These are phyloP conservation scores for Neckera pumila DNA, from an alignment of 225 moss, liverwort and hornwort genomes.

Conservation along the genomic window DNA sequence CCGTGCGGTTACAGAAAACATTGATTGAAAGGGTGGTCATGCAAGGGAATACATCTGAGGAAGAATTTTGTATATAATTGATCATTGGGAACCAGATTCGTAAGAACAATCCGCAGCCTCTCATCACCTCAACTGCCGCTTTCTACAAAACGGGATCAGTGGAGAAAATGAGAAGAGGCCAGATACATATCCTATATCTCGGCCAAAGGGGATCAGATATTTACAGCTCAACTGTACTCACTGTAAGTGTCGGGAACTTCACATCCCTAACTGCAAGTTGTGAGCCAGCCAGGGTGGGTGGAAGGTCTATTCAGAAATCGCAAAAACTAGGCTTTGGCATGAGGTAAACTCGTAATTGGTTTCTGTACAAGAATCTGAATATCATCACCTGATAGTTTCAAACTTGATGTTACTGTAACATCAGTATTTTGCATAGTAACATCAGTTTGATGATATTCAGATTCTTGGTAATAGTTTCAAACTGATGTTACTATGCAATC, in stretches of 20 bases:
- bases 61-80: background rate
- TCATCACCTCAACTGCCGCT: constrained; percentile 19
- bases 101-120: background rate
- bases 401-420: background rate
- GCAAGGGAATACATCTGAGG: background rate
- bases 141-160: background rate
- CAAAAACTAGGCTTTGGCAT: background rate
- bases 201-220: background rate
- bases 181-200: background rate
- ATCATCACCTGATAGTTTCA: background rate
- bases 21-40: background rate
- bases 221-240: background rate
- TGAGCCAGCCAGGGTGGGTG: background rate
- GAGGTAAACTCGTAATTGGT: background rate
- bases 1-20: background rate
- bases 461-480: background rate
- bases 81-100: background rate
- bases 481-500: background rate
- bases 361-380: background rate
- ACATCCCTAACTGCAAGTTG: background rate
- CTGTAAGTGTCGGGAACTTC: background rate
- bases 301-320: background rate
- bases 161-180: constrained; percentile 35
- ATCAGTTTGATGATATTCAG: background rate
- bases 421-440: background rate